Base-by-base conservation (phyloP, 257 asterid species). In the Ilex aquifolium region DNA sequence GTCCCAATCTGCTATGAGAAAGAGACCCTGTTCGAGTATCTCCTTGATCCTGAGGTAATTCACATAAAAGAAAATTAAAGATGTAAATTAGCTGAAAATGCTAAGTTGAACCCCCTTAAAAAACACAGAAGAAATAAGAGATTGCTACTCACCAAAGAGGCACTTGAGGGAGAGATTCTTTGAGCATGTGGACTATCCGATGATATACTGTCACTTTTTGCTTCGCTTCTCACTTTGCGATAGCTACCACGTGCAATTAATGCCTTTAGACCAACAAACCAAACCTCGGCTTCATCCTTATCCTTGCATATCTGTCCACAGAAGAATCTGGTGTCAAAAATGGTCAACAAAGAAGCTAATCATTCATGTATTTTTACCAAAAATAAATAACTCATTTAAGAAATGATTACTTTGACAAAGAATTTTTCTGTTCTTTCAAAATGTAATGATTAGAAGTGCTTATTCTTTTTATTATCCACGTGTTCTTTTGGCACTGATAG, bases 261-360 rank as follows among this genome's bases (percentile, higher is more conserved):
- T 69, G 95, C 92, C 76, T 88, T 88, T 66, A 91, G 79, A 74
- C 95, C 96, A 13, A 60, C 69, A 70, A 91, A 81, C 98, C 98
- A 91, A 42, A 82, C 92, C 83, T 91, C 98, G 14, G 96, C 96
- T 79, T 91, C 98, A 55, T 86, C 98, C 76, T 88, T 91, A 70
- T 91, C 98, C 78, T 91, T 91, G 61, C 98, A 91, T 72, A 91
- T 91, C 96, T 91, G 80, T 44, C 54, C 64, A 69, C 13, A 46
- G 57, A 21, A 53, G 15, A 10, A 53, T 7, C 15, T 2, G 30
- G 15, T 15, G 30, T 53, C 10, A 53, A 7, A 10, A 53, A 53
- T 53, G 57, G n/a, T 3, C 10, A 7, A 5, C 11, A 4, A 53
- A 10, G 30, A 6, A 2, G n/a, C 11, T n/a, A 15, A 11, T 15